These are phyloP conservation scores for Sarocladium kiliense DNA, from an alignment of 2,329 filamentous ascomycete species.

Conservation along the genomic window DNA sequence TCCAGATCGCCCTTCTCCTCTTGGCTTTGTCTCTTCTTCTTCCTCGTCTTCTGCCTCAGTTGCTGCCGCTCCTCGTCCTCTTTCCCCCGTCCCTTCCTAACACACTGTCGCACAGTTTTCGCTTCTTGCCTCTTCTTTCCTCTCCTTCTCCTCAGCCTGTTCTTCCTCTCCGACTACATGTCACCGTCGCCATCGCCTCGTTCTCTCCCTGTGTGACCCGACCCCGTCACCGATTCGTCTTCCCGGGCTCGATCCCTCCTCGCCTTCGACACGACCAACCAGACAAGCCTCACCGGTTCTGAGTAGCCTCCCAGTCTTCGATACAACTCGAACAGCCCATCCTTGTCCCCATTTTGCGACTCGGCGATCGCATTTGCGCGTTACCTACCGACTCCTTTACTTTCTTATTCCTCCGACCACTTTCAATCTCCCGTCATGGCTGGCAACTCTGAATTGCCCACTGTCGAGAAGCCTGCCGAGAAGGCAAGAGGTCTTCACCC, in stretches of 20 bases:
- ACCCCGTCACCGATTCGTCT: background rate
- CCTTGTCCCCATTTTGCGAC: background rate
- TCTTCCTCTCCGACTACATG: too few species aligned
- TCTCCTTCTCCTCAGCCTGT: background rate
- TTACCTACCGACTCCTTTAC: background rate
- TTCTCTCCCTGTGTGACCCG: background rate
- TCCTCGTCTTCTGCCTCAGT: background rate
- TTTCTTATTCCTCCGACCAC: background rate
- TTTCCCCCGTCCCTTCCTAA: background rate
- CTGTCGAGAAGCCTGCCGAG: conserved; percentile 2
- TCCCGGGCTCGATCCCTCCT: too few species aligned
- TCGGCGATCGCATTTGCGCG: background rate
- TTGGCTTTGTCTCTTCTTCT: background rate
- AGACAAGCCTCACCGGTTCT: too few species aligned
- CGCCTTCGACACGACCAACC: too few species aligned
- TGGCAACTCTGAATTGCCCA: background rate
- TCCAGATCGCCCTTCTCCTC: conserved; percentile 3
- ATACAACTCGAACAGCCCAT: too few species aligned
- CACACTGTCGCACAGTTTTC: background rate
- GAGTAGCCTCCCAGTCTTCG: background rate
- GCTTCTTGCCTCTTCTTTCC: background rate
- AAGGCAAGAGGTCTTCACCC: background rate
- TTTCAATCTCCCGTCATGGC: background rate
- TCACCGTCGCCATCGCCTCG: background rate
- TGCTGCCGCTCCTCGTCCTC: background rate